Base-by-base conservation (phyloP, 306 rosid genomes). In the Inga oerstediana region DNA sequence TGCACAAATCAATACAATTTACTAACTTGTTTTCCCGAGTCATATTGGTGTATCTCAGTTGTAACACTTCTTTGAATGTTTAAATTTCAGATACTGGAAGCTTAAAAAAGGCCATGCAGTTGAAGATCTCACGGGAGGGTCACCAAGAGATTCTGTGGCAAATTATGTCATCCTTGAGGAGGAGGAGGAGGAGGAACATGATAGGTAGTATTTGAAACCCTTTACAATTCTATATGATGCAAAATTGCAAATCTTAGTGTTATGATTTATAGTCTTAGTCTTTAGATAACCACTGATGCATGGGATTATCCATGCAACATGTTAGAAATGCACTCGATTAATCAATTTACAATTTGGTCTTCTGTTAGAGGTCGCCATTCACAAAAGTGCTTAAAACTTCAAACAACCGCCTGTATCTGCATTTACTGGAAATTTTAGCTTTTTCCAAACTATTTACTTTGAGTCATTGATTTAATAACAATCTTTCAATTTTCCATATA, bases 161-260 rank as follows among this genome's bases (percentile, higher is more conserved):
- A 96, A 89, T 83, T 96, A 96, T 89, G 97, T 94, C 85, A 92
- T 96, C 82, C 94, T 96, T 54, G 98, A 94, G 89, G 98, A 92
- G 87, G 76, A 59, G 84, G 76, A 59, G 84, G 97, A 91, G 19
- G 97, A 90, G 87, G 90, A 87, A 85, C 90, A 94, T 70, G 90
- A 86, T 74, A 73, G 59, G 56, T 72, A 79, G 58, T 41, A 84
- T 62, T 72, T 90, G 86, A 92, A 77, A 80, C 79, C 83, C 83
- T 72, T 59, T 20, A 24, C 19, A 11, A 66, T 69, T 54, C 67
- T 56, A 64, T 30, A 30, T 46, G 32, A 49, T 56, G 20, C 78
- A 80, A 65, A 75, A 27, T 32, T 37, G 24, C 75, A 67, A 71
- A 75, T 56, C 75, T 19, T 79, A 56, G 66, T 75, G 34, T 69